Evolutionary conservation across 345 rosid genomes (phyloP).

Genomic region (Eucalyptus marginata): DNA sequence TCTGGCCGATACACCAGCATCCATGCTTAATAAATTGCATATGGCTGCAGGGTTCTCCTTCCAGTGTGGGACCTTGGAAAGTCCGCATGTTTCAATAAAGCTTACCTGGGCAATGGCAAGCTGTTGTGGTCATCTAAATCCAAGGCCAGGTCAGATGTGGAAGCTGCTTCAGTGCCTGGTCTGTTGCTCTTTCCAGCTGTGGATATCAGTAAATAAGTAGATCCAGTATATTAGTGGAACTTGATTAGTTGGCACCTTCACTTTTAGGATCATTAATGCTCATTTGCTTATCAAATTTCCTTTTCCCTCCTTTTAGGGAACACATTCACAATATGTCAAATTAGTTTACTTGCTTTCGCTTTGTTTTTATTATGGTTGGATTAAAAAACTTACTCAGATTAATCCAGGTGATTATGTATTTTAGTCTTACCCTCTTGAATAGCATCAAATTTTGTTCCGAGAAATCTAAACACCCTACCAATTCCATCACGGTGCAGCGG

Average conservation of each 20-base stretch:
- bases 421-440: background rate
- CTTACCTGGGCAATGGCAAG: background rate
- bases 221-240: background rate
- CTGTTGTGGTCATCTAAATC: background rate
- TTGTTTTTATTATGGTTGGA: background rate
- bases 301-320: background rate
- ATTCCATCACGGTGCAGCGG: background rate
- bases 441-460: background rate
- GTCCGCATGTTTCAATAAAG: background rate
- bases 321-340: background rate
- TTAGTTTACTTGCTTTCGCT: background rate
- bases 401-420: background rate
- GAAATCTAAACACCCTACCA: background rate
- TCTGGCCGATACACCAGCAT: background rate
- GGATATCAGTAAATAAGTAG: background rate
- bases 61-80: background rate
- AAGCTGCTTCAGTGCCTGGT: background rate
- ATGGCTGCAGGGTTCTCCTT: background rate
- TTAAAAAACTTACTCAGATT: background rate
- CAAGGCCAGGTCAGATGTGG: background rate
- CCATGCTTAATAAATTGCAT: background rate
- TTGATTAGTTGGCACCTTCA: background rate
- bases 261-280: background rate
- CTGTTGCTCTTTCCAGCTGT: background rate
- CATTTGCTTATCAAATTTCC: background rate